Conservation (phyloP, 192 early-diverging fungal genomes). For the Rhizophagus sp. region DNA sequence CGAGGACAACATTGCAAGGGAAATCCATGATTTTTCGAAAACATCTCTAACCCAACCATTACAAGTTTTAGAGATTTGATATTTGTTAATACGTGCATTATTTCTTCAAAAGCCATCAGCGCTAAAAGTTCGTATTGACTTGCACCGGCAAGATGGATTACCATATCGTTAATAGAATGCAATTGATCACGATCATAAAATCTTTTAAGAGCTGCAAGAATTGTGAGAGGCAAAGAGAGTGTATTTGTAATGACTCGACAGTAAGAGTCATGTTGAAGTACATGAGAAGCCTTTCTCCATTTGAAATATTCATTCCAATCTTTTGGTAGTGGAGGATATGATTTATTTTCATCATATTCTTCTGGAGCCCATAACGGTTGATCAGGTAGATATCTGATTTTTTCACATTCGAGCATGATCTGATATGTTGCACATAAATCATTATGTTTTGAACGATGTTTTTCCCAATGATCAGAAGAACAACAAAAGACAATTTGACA, state of each 20-base stretch:
- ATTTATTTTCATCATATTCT: slow-evolving; percentile 17
- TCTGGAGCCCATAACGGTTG: slow-evolving; percentile 25
- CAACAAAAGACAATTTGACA: slow-evolving; percentile 23
- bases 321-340: slow-evolving; percentile 25
- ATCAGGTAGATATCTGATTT: background rate
- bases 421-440: slow-evolving; percentile 20
- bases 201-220: slow-evolving; percentile 16
- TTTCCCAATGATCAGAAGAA: slow-evolving; percentile 26
- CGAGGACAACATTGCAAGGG: slow-evolving; percentile 18
- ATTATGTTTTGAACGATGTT: slow-evolving; percentile 11
- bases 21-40: background rate
- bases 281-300: slow-evolving; percentile 20
- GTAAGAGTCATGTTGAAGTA: background rate
- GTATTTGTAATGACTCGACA: slow-evolving; percentile 14
- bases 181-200: slow-evolving; percentile 18
- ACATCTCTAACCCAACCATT: slow-evolving; percentile 21
- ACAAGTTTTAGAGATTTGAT: slow-evolving; percentile 2
- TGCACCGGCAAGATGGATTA: slow-evolving; percentile 22
- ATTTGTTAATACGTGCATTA: slow-evolving; percentile 27
- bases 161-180: slow-evolving; percentile 17
- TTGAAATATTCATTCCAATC: slow-evolving; percentile 26
- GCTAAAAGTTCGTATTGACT: slow-evolving; percentile 20
- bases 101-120: slow-evolving; percentile 21
- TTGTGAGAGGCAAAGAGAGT: slow-evolving; percentile 17
- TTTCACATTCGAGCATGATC: slow-evolving; percentile 25